Evolutionary conservation across 495 filamentous ascomycete species (phyloP).

Genomic region (Penicillium angulare): DNA sequence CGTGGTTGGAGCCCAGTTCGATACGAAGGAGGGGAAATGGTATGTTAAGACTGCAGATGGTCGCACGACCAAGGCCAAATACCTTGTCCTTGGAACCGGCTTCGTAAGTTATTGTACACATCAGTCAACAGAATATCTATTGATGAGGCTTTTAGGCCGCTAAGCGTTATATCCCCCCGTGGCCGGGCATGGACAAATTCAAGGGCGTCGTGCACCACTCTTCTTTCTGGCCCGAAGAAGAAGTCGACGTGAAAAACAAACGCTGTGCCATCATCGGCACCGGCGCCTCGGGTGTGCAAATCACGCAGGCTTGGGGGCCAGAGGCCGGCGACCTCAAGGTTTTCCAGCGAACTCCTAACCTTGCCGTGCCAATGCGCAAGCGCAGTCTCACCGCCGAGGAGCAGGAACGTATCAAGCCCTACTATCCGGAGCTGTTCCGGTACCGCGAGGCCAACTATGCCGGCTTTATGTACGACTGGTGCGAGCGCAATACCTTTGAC

Average conservation of each 20-base stretch:
- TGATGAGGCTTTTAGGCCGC: too few relatives aligned
- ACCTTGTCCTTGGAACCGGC: constrained; percentile 45
- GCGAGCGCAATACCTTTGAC: constrained; percentile 37
- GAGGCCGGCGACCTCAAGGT: constrained; percentile 39
- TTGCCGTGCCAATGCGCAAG: constrained; percentile 53
- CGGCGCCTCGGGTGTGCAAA: constrained; percentile 58
- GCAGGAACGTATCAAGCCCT: neutral
- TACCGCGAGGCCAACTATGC: constrained; percentile 4
- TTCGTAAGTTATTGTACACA: too few relatives aligned
- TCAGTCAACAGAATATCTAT: too few relatives aligned
- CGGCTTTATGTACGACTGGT: constrained; percentile 8
- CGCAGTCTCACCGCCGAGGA: constrained; percentile 3
- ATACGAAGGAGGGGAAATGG: constrained; percentile 43
- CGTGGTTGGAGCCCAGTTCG: constrained; percentile 47
- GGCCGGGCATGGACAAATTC: constrained; percentile 53
- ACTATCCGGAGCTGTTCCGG: constrained; percentile 11
- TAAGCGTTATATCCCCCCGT: constrained; percentile 43
- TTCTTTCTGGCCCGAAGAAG: constrained; percentile 56
- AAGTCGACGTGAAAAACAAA: constrained; percentile 48
- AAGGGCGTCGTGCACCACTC: constrained; percentile 55
- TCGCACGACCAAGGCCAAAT: constrained; percentile 38
- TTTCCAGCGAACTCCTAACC: constrained; percentile 56
- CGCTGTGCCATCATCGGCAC: constrained; percentile 58
- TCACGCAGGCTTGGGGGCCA: constrained; percentile 47
- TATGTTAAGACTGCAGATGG: constrained; percentile 47